Evolutionary conservation across 495 filamentous ascomycete genomes (phyloP), one percentile per base, ranked within the genome.

Genomic region (Tetracladium setigerum): DNA sequence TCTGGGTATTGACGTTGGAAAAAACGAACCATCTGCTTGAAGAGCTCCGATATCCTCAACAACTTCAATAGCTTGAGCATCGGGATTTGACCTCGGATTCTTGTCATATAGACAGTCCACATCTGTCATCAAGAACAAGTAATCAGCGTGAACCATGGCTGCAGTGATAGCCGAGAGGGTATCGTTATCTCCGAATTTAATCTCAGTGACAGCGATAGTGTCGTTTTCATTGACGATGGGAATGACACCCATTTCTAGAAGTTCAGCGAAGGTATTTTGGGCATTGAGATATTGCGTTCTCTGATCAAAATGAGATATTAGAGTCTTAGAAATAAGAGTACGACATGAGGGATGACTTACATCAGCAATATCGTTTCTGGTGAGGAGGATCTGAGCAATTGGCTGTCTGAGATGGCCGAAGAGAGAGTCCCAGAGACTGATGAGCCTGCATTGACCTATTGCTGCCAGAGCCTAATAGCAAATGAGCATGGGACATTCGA

Each of bases 191-290:
- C 92, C 92, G 58, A 98, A 98, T 76, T 97, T 97, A 63, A 98
- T 97, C 78, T 98, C 92, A 38, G 91, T 83, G 59, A 98, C 92
- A 35, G 90, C 87, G 37, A 98, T 67, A 5, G 94, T 98, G 64
- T 98, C 92, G 63, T 98, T 98, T 65, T 98, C 92, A 56, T 98
- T 98, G 49, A 98, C 92, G 53, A 98, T 95, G 2, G 92, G 94
- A 50, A 98, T 92, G 11, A 96, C 90, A 1, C 88, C 88, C 92
- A 96, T 95, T 49, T 87, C 80, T 30, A 98, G 72, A 16, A 98
- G 73, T 64, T 95, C 89, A 31, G 77, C 70, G 52, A 98, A 83
- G 1, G 92, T 96, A 58, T 95, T 96, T 66, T 94, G 87, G 1
- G 92, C 92, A 68, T 97, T 97, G 50, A 88, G 74, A 66, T 97